Base-by-base conservation (phyloP, 805 yeast genomes). In the Vanderwaltozyma yarrowii region DNA sequence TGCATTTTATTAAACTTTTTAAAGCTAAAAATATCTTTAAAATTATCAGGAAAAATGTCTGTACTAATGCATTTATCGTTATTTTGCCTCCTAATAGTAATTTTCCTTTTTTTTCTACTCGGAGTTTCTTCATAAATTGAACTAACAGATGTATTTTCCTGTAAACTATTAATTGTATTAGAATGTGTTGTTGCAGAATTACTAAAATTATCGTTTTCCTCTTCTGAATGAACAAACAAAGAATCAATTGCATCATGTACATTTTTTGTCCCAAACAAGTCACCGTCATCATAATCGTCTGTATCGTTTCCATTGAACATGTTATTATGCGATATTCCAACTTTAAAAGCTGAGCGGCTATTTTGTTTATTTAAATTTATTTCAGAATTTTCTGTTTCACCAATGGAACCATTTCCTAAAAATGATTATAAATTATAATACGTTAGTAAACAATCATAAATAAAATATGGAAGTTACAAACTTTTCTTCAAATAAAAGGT, bases 1-100 rank as follows among this genome's bases (percentile, higher is more conserved):
- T 74, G 80, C 77, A 74, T 72, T 39, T 45, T 58, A 43, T 74
- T 74, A 50, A 74, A 57, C 13, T 31, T 28, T 17, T 36, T 21
- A 35, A 51, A 51, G 11, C 38, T 33, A 35, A 50, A 56, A 5
- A 44, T 29, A 1, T 47, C 35, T 13, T 63, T 51, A 21, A 57
- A 64, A n/a, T 49, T 52, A 31, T 64, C 68, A 0, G 75, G 69
- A 4, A 72, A 46, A 1, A 42, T 45, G 7, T 41, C 32, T 5
- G 37, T 37, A 10, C 10, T 9, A 17, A 36, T 11, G 27, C 13
- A 7, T 21, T 20, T 21, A 28, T 17, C 5, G 5, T 17, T 5
- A 12, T 28, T 11, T 6, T 17, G 2, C 31, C 32, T 42, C 24
- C 36, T 45, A 21, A 45, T 26, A 10, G 23, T 29, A 6, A 43